Percentiles rank a stretch among this genome's conserved stretches.
These are phyloP conservation scores for Talaromyces sp. DNA, from an alignment of 2,329 filamentous ascomycete species.

Conservation along the genomic window DNA sequence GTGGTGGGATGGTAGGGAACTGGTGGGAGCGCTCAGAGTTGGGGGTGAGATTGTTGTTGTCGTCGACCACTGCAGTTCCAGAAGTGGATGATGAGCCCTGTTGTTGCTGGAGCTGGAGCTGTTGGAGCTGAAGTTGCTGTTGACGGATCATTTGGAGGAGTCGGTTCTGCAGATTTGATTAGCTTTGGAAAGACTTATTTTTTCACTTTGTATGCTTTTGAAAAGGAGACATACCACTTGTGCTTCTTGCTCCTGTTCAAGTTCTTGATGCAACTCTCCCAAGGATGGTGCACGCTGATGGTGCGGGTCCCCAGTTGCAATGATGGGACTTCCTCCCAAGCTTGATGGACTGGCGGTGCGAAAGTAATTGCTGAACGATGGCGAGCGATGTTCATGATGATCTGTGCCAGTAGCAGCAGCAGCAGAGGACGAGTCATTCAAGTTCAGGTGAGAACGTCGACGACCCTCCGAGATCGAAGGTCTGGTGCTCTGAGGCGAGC, in stretches of 20 bases:
- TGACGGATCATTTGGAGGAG: constrained; percentile 47
- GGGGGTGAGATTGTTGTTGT: constrained; percentile 25
- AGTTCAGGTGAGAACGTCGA: constrained; percentile 40
- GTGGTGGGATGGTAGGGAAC: constrained; percentile 31
- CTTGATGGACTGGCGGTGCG: constrained; percentile 41
- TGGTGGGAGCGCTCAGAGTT: constrained; percentile 38
- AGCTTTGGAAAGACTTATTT: background rate
- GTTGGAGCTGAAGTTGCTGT: constrained; percentile 44
- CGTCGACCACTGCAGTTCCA: constrained; percentile 37
- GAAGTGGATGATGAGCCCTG: constrained; percentile 23
- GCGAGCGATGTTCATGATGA: constrained; percentile 33
- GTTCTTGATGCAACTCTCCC: constrained; percentile 47
- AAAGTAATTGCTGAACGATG: constrained; percentile 36
- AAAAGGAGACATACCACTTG: constrained; percentile 40
- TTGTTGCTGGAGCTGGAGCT: constrained; percentile 29
- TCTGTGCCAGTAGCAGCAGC: constrained; percentile 27
- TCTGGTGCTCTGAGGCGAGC: constrained; percentile 30
- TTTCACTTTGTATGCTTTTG: background rate
- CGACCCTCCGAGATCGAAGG: constrained; percentile 39
- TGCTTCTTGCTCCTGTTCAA: constrained; percentile 49
- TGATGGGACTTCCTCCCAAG: constrained; percentile 38
- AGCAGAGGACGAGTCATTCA: constrained; percentile 32
- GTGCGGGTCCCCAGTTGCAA: constrained; percentile 43
- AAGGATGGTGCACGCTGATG: constrained; percentile 46
- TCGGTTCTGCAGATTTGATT: constrained; percentile 38